These are phyloP conservation scores for Hyphopichia fennica DNA, from an alignment of 1,139 yeast species.

Conservation along the genomic window DNA sequence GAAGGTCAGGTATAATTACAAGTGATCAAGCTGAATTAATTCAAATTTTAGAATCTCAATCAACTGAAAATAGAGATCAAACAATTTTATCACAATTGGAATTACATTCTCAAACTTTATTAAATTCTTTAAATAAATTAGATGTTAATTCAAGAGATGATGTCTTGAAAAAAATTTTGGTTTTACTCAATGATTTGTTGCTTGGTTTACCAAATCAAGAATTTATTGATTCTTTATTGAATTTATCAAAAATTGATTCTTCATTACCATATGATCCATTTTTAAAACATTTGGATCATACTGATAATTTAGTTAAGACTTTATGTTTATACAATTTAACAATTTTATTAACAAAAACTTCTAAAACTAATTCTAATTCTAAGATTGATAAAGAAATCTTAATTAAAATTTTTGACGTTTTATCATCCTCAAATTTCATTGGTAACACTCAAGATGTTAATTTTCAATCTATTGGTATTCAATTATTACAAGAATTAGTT, in stretches of 20 bases:
- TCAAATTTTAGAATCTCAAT: constrained; percentile 62
- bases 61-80: constrained; percentile 35
- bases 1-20: constrained; percentile 69
- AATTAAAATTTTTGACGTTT: constrained; percentile 42
- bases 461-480: constrained; percentile 65
- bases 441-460: constrained; percentile 49
- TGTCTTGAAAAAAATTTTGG: constrained; percentile 70
- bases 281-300: constrained; percentile 47
- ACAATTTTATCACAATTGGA: constrained; percentile 47
- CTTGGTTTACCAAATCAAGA: constrained; percentile 41
- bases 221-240: constrained; percentile 46
- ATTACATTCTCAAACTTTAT: constrained; percentile 56
- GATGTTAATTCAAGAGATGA: constrained; percentile 56
- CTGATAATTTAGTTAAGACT: constrained; percentile 47
- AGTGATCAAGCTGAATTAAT: constrained; percentile 66
- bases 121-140: constrained; percentile 55
- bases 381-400: constrained; percentile 34
- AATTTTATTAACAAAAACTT: constrained; percentile 33
- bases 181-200: constrained; percentile 64
- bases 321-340: constrained; percentile 48
- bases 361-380: constrained; percentile 11
- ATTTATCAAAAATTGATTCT: constrained; percentile 43
- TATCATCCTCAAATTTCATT: constrained; percentile 40
- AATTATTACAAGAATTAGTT: constrained; percentile 62
- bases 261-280: constrained; percentile 61